Evolutionary conservation across 495 filamentous ascomycete genomes (phyloP).

Genomic region (Symbiotaphrina buchneri): DNA sequence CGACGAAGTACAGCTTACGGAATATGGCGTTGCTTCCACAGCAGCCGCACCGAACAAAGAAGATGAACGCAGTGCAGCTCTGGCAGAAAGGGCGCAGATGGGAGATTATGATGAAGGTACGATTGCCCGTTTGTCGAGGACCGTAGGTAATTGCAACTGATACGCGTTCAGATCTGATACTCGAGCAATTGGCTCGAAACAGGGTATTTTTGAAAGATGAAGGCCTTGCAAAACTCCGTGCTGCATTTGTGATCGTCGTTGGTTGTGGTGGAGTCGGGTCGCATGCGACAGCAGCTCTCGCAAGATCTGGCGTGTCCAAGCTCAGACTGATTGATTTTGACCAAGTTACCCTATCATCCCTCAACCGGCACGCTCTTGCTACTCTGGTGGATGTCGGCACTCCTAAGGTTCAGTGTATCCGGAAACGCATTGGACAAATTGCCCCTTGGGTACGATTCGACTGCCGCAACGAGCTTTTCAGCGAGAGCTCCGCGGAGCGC

Average conservation of each 20-base stretch:
- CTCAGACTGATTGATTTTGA: slow-evolving; percentile 94
- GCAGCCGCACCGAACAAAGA: slow-evolving; percentile 32
- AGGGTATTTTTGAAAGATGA: slow-evolving; percentile 71
- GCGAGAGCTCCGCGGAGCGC: slow-evolving; percentile 32
- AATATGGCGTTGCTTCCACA: slow-evolving; percentile 43
- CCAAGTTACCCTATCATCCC: slow-evolving; percentile 78
- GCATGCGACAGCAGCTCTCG: slow-evolving; percentile 66
- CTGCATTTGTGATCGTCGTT: slow-evolving; percentile 68
- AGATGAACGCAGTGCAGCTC: slow-evolving; percentile 49
- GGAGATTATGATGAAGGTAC: slow-evolving; percentile 84
- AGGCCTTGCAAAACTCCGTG: slow-evolving; percentile 57
- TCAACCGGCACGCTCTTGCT: slow-evolving; percentile 89
- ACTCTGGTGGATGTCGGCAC: slow-evolving; percentile 86
- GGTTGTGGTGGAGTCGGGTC: slow-evolving; percentile 91
- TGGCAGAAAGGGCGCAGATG: slow-evolving; percentile 58
- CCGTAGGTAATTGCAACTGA: slow-evolving; percentile 1
- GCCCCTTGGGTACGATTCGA: slow-evolving; percentile 86
- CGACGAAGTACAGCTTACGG: slow-evolving; percentile 38
- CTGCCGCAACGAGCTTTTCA: slow-evolving; percentile 66
- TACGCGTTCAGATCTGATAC: slow-evolving; percentile 44
- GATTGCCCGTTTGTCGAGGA: neutral
- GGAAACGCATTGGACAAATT: slow-evolving; percentile 57
- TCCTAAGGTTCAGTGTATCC: slow-evolving; percentile 76
- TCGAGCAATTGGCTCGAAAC: slow-evolving; percentile 91
- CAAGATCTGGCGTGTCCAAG: slow-evolving; percentile 68